phyloP scores from a whole-genome alignment of 345 rosid genomes.

The Pugionium cornutum region DNA sequence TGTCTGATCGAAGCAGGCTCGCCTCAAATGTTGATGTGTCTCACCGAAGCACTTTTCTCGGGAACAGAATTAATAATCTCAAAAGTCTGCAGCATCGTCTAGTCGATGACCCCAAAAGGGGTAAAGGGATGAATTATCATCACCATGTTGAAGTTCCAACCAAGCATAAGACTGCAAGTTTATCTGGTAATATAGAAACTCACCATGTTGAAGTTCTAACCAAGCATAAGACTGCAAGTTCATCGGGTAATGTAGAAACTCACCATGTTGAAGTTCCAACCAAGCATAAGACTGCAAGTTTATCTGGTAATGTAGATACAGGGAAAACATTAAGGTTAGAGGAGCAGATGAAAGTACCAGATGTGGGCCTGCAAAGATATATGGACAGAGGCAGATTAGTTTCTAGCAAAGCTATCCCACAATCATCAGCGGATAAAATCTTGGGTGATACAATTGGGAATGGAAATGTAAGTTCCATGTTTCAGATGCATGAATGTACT shows the following conservation, averaged over 20 bases:
- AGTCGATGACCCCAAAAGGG: slow-evolving; percentile 46
- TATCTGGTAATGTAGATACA: slow-evolving; percentile 53
- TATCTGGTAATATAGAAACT: slow-evolving; percentile 50
- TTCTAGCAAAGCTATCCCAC: slow-evolving; percentile 42
- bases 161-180: slow-evolving; percentile 46
- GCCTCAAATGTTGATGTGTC: slow-evolving; percentile 45
- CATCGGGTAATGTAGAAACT: slow-evolving; percentile 50
- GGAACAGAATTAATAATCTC: slow-evolving; percentile 49
- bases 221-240: slow-evolving; percentile 46
- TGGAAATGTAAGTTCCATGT: slow-evolving; percentile 65
- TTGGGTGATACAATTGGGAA: slow-evolving; percentile 44
- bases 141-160: slow-evolving; percentile 43
- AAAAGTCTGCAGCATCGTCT: slow-evolving; percentile 45
- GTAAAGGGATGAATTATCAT: slow-evolving; percentile 37
- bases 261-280: slow-evolving; percentile 43
- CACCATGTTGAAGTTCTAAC: slow-evolving; percentile 43
- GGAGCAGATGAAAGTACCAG: slow-evolving; percentile 49
- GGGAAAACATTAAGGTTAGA: slow-evolving; percentile 54
- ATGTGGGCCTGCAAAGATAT: slow-evolving; percentile 46
- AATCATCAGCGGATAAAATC: slow-evolving; percentile 47
- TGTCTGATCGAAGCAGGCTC: slow-evolving; percentile 48
- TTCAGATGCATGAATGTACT: slow-evolving; percentile 12
- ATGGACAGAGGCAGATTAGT: slow-evolving; percentile 41
- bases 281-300: slow-evolving; percentile 46
- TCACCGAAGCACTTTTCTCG: slow-evolving; percentile 36